phyloP scores from a whole-genome alignment of 805 yeast species.

The Hermanozyma aechmeae region DNA sequence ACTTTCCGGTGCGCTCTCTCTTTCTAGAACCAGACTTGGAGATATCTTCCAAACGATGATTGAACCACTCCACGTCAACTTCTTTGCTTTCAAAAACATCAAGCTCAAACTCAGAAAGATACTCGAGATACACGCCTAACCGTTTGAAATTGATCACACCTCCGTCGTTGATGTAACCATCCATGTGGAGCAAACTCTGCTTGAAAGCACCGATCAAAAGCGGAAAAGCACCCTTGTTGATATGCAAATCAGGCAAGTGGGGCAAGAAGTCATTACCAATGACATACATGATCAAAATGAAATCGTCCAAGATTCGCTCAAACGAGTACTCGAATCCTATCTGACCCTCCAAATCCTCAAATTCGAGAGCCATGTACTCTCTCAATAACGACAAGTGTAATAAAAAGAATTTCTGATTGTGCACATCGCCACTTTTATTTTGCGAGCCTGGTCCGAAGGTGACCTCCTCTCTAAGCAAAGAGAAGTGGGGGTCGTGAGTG shows the following conservation, averaged over 20 bases:
- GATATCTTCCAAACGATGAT: constrained; percentile 71
- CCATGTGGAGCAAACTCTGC: constrained; percentile 58
- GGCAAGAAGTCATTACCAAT: constrained; percentile 98
- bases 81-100: constrained; percentile 79
- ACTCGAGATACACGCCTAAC: constrained; percentile 65
- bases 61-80: constrained; percentile 87
- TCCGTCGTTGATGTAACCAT: constrained; percentile 76
- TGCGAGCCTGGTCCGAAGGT: constrained; percentile 56
- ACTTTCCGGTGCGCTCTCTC: constrained; percentile 56
- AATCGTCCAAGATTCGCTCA: constrained; percentile 87
- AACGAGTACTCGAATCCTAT: constrained; percentile 67
- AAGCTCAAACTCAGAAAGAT: constrained; percentile 69
- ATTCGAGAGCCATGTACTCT: constrained; percentile 85
- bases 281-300: constrained; percentile 83
- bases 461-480: constrained; percentile 91
- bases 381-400: constrained; percentile 81
- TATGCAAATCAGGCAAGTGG: constrained; percentile 84
- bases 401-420: constrained; percentile 72
- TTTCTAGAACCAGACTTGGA: constrained; percentile 64
- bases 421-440: constrained; percentile 38
- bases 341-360: constrained; percentile 56
- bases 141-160: constrained; percentile 75
- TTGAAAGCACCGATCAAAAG: constrained; percentile 82
- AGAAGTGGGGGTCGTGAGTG: constrained; percentile 93
- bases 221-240: constrained; percentile 97